Evolutionary conservation across 2,329 filamentous ascomycete genomes (phyloP), one percentile per base, ranked within the genome.

Genomic region (Alternaria sp.): DNA sequence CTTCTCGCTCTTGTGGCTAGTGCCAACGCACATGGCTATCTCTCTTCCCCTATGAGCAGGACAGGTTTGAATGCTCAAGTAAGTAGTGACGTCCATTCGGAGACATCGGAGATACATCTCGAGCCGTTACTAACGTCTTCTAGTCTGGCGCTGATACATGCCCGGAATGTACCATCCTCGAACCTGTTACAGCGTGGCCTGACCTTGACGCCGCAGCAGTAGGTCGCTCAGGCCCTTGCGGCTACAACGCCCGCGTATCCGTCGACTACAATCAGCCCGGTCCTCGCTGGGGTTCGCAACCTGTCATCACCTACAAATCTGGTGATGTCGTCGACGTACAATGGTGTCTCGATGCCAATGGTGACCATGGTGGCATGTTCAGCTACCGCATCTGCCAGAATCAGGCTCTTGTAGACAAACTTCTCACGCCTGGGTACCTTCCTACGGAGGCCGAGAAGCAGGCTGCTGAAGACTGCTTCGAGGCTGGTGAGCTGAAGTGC

Each of bases 351-450:
- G 76, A 78, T 55, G 66, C 71, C 56, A 78, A 78, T 52, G 75
- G 76, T 23, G 76, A 78, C 51, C 76, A 78, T 46, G 76, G 75
- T 15, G 74, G 74, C 64, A 78, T 78, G 75, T 77, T 77, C 56
- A 66, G 59, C 30, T 78, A 78, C 65, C 74, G 76, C 57, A 75
- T 78, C 55, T 78, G 76, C 63, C 74, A 77, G 57, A 63, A 78
- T 26, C 75, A 77, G 47, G 67, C 66, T 19, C 57, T 78, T 6
- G 74, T 78, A 5, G 66, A 78, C 58, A 77, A 77, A 56, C 66
- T 78, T 19, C 32, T 77, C n/a, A 71, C 68, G 1, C 70, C 75
- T 1, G 68, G 66, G 4, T 77, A 77, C 40, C 66, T 78, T 9
- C 76, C 76, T n/a, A 78, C 75, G 0, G 68, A 75, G 3, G 71